Conservation (phyloP, 163 green algal genomes). For the Prototheca wickerhamii region DNA sequence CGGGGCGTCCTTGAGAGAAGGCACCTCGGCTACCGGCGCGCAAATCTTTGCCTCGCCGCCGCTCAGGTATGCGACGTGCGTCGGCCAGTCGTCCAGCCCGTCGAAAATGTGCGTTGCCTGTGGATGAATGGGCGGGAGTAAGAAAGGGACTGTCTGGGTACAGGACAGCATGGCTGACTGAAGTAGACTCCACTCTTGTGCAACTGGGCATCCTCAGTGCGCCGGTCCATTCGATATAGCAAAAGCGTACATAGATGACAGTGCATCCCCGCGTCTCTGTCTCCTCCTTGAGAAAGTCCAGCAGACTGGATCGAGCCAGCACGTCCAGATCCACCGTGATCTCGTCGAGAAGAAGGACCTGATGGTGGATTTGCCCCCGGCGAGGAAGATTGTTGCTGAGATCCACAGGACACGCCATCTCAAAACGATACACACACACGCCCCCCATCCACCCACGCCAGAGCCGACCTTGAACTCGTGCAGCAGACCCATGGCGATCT, state of each 20-base stretch:
- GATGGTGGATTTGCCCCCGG: not conserved
- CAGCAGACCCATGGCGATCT: conserved; percentile 89
- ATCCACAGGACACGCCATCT: not conserved
- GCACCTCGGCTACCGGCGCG: conserved; percentile 30
- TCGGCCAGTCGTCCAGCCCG: conserved; percentile 87
- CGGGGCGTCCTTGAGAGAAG: conserved; percentile 46
- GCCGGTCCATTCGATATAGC: no score
- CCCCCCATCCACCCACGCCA: no score
- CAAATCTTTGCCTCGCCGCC: conserved; percentile 41
- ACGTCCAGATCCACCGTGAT: conserved; percentile 99
- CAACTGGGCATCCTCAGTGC: no score
- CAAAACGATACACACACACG: not conserved
- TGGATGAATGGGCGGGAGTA: not conserved
- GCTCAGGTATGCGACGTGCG: conserved; percentile 79
- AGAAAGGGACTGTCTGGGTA: not conserved
- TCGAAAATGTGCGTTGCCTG: conserved; percentile 98
- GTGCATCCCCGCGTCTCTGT: conserved; percentile 45
- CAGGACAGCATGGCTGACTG: no score
- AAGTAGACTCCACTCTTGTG: no score
- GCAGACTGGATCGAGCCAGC: conserved; percentile 80
- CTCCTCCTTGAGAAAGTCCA: conserved; percentile 87
- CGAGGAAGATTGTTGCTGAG: not conserved
- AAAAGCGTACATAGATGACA: conserved; percentile 38
- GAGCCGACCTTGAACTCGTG: conserved; percentile 60
- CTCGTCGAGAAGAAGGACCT: conserved; percentile 85